Percentiles rank a stretch among this genome's conserved stretches.
Conservation (phyloP, 208 protist genomes). For the Trypanosoma boissoni region DNA sequence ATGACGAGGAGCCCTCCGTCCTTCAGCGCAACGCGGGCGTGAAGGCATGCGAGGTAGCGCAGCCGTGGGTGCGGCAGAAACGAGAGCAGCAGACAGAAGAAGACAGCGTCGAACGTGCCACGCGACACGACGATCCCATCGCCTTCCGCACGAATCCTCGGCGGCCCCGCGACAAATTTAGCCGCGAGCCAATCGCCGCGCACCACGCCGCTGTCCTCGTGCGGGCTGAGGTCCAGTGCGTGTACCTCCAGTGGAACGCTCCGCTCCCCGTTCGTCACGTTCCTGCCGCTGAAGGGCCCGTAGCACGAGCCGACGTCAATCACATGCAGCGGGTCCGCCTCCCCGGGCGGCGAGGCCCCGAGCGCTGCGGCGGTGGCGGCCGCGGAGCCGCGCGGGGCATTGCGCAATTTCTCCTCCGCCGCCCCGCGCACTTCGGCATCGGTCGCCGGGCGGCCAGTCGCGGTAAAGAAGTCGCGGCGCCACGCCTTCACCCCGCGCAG, state of each 20-base stretch:
- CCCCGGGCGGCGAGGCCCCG: conserved; percentile 1
- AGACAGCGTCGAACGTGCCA: conserved; percentile 59
- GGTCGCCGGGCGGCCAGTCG: not conserved
- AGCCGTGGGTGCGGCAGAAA: conserved; percentile 77
- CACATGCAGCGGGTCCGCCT: conserved; percentile 35
- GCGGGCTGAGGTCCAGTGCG: conserved; percentile 63
- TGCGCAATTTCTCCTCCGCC: not conserved
- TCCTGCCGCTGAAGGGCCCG: conserved; percentile 54
- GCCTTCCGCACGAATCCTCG: not conserved
- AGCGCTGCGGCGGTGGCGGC: not conserved
- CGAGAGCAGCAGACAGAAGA: conserved; percentile 85
- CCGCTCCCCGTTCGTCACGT: conserved; percentile 25
- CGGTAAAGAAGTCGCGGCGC: not conserved
- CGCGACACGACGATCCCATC: conserved; percentile 16
- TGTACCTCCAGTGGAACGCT: conserved; percentile 55
- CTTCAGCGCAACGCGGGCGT: conserved; percentile 71
- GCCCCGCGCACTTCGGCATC: conserved; percentile 2
- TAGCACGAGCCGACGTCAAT: conserved; percentile 88
- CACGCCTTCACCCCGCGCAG: conserved; percentile 13
- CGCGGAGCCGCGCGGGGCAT: not conserved
- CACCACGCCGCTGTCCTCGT: conserved; percentile 28
- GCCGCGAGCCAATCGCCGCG: conserved; percentile 68
- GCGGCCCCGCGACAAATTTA: conserved; percentile 18
- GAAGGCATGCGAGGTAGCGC: conserved; percentile 70
- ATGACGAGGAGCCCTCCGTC: conserved; percentile 75